Percentiles rank a stretch among this genome's conserved stretches.
Conservation (phyloP, 148 eudicot genomes). For the Spergularia marina region DNA sequence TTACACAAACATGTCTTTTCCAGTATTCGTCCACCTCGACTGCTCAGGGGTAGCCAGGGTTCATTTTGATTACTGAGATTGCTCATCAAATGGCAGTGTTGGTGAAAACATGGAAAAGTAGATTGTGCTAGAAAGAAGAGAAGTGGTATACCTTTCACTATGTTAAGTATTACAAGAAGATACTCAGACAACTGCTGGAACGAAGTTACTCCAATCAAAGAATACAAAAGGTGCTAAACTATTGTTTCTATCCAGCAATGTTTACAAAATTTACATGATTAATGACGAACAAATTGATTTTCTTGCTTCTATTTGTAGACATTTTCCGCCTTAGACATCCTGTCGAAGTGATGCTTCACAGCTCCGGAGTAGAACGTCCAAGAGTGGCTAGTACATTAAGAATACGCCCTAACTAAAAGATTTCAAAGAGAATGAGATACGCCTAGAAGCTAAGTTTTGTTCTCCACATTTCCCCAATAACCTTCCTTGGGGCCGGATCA, state of each 20-base stretch:
- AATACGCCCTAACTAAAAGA: slow-evolving; percentile 14
- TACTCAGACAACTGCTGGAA: neutral
- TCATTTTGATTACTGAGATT: no score
- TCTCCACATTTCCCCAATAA: slow-evolving; percentile 93
- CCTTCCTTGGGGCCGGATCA: slow-evolving; percentile 87
- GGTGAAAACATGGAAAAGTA: neutral
- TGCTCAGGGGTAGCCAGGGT: no score
- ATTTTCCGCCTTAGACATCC: no score
- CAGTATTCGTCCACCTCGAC: no score
- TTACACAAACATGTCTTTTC: no score
- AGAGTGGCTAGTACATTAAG: slow-evolving; percentile 9
- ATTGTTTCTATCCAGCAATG: neutral
- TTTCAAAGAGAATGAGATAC: neutral
- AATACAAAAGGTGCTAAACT: neutral
- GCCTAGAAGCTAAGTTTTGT: slow-evolving; percentile 62
- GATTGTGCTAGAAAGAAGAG: neutral
- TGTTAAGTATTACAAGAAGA: neutral
- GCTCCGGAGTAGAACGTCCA: slow-evolving; percentile 6
- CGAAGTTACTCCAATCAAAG: neutral
- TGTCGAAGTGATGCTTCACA: neutral
- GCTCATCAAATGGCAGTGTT: no score
- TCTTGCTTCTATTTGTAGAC: neutral
- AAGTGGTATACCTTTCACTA: neutral
- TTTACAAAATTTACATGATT: slow-evolving; percentile 21
- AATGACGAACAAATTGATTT: slow-evolving; percentile 13